Evolutionary conservation across 75 land plant genomes (phyloP).

Genomic region (Cryptomeria japonica): DNA sequence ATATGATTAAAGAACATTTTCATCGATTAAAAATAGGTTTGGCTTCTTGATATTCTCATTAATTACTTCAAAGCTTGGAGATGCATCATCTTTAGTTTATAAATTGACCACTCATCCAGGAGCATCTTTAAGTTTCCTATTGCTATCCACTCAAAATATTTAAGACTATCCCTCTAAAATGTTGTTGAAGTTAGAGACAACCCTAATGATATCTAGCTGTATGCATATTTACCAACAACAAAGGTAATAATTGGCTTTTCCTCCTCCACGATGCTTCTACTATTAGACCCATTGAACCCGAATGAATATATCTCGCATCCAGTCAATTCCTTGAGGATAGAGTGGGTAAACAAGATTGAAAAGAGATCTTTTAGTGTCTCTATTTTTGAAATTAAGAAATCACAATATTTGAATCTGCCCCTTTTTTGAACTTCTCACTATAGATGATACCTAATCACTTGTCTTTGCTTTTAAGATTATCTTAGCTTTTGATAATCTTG

Average conservation of each 20-base stretch:
- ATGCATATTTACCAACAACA: background rate
- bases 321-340: too few species aligned
- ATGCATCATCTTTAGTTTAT: too few species aligned
- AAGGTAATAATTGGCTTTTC: background rate
- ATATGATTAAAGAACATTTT: background rate
- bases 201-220: background rate
- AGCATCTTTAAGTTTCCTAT: background rate
- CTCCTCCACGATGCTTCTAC: background rate
- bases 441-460: background rate
- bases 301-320: background rate
- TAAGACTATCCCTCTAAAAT: background rate
- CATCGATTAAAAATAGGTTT: background rate
- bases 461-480: background rate
- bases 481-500: background rate
- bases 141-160: background rate
- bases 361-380: background rate
- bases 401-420: background rate
- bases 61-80: background rate
- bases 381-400: background rate
- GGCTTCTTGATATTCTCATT: background rate
- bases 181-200: background rate
- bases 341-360: too few species aligned
- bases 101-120: background rate
- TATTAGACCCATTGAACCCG: background rate
- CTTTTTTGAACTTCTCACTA: background rate